Percentiles rank a stretch among this genome's conserved stretches.
Conservation (phyloP, 192 early-diverging fungal species). For the Umbelopsis sp. region DNA sequence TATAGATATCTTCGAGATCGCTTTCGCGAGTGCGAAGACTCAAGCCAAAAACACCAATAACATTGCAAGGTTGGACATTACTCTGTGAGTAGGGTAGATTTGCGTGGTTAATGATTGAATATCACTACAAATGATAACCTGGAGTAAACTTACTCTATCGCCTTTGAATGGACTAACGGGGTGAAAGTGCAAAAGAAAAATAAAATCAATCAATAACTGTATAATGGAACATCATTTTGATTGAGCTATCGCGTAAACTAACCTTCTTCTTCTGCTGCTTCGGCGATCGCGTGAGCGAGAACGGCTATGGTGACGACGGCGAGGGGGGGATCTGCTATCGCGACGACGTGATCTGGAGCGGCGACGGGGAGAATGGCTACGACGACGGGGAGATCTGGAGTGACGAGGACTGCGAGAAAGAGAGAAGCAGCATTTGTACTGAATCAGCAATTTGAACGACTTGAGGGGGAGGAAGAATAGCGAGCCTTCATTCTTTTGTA, state of each 20-base stretch:
- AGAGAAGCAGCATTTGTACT: slow-evolving; percentile 1
- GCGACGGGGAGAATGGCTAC: slow-evolving; percentile 29
- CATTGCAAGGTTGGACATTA: slow-evolving; percentile 45
- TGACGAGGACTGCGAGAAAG: slow-evolving; percentile 11
- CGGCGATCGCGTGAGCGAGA: slow-evolving; percentile 14
- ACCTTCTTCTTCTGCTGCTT: slow-evolving; percentile 7
- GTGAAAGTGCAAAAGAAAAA: neutral
- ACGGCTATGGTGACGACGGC: slow-evolving; percentile 24
- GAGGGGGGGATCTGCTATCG: slow-evolving; percentile 21
- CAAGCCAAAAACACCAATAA: slow-evolving; percentile 75
- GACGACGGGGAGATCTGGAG: slow-evolving; percentile 9
- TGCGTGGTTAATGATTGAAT: neutral
- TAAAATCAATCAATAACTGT: no score
- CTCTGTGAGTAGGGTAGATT: slow-evolving; percentile 7
- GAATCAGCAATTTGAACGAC: slow-evolving; percentile 1
- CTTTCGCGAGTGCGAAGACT: slow-evolving; percentile 57
- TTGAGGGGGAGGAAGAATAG: neutral
- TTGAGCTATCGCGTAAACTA: neutral
- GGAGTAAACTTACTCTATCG: slow-evolving; percentile 29
- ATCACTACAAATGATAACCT: neutral
- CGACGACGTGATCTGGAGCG: slow-evolving; percentile 26
- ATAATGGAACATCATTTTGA: no score
- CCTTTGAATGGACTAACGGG: slow-evolving; percentile 30
- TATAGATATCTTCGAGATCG: slow-evolving; percentile 67
- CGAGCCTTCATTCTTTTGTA: slow-evolving; percentile 6